Evolutionary conservation across 2,329 filamentous ascomycete genomes (phyloP), one percentile per base, ranked within the genome.

Genomic region (Claviceps fusiformis): DNA sequence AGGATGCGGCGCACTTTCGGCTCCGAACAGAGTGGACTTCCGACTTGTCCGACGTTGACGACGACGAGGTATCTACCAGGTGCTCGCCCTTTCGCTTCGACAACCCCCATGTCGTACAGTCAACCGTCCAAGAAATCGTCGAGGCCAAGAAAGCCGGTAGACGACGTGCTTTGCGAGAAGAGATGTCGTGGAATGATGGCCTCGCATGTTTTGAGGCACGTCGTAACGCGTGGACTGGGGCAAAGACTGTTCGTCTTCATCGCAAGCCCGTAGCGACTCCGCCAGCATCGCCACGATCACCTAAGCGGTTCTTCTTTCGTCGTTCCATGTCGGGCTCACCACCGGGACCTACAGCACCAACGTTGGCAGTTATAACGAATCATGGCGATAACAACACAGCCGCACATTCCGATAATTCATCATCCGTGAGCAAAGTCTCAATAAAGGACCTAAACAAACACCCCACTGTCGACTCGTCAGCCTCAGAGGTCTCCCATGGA

Each of bases 171-270:
- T 65, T 81, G 52, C 77, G 80, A 58, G 80, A 82, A 55, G 85
- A 88, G 71, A 79, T 83, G 71, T 68, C 73, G 35, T 95, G 87
- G 84, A 97, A 96, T 63, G 75, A 85, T 43, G 92, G 92, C 0
- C 68, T 96, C 55, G 79, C 83, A n/a, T 86, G 86, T 66, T 97
- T 89, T 70, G 80, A 84, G 57, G 80, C 84, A 35, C 77, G 88
- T 56, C 79, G 91, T 51, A 83, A 95, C 70, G 83, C 82, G 7
- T 97, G 92, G 92, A 92, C 90, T 1, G 85, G 87, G 37, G 91
- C 89, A 37, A 79, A 79, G 59, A 77, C 74, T 11, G 79, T 78
- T 41, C 77, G 77, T 50, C 67, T 82, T 50, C 76, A 76, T 55
- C 71, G 73, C 45, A 79, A 77, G 60, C 69, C 73, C 5, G 56